Percentiles rank a stretch among this genome's conserved stretches.
Evolutionary conservation across 192 early-diverging fungal species (phyloP).

Genomic region (Phycomyces nitens): DNA sequence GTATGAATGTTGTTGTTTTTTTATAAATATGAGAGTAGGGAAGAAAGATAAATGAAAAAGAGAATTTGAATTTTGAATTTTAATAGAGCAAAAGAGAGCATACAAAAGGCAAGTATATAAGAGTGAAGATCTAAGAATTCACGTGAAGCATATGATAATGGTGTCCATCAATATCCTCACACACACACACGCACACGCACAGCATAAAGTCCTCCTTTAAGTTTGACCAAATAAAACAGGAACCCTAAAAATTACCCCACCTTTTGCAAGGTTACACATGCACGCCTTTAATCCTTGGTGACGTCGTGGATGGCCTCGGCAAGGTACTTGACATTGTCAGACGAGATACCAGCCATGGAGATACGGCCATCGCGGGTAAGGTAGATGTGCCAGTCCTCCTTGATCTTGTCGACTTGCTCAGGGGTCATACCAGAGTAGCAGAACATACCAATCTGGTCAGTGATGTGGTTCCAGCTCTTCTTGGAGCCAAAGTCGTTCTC

Average conservation of each 20-base stretch:
- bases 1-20: background rate
- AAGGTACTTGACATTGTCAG: slow-evolving; percentile 91
- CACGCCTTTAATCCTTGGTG: slow-evolving; percentile 55
- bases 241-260: no score
- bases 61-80: background rate
- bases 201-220: no score
- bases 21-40: background rate
- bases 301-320: slow-evolving; percentile 94
- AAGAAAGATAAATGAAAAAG: slow-evolving; percentile 1
- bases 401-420: slow-evolving; percentile 83
- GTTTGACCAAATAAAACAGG: no score
- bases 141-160: background rate
- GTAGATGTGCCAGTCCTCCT: slow-evolving; percentile 85
- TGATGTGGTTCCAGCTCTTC: slow-evolving; percentile 85
- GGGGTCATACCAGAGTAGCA: slow-evolving; percentile 90
- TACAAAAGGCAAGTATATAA: no score
- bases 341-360: slow-evolving; percentile 94
- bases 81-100: no score
- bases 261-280: background rate
- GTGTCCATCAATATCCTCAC: no score
- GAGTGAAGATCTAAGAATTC: background rate
- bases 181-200: no score
- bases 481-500: slow-evolving; percentile 79
- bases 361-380: slow-evolving; percentile 94
- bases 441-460: slow-evolving; percentile 95